Percentiles rank a stretch among this genome's conserved stretches.
Evolutionary conservation across 805 yeast species (phyloP).

Genomic region (Pichia nanzhaoensis): DNA sequence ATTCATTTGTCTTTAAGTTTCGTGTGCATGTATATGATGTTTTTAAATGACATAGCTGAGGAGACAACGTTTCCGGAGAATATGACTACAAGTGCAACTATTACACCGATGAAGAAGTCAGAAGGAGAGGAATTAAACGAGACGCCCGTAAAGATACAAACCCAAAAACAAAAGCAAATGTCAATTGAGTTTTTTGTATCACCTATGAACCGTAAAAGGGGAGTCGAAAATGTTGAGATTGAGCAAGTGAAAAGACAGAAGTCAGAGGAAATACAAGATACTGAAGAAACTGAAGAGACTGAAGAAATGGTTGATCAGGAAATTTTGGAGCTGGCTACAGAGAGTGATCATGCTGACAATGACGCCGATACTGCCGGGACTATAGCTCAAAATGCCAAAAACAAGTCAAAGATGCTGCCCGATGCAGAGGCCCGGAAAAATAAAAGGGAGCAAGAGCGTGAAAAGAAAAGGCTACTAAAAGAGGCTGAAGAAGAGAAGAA

Average conservation of each 20-base stretch:
- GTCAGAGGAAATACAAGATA: neutral
- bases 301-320: constrained; percentile 4
- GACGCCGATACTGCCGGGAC: neutral
- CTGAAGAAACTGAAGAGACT: neutral
- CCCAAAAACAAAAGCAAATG: neutral
- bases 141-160: neutral
- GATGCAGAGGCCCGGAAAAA: constrained; percentile 11
- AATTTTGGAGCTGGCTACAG: constrained; percentile 4
- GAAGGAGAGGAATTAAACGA: no score
- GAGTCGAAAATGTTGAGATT: neutral
- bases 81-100: no score
- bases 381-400: no score
- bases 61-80: no score
- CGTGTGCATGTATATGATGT: no score
- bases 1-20: no score
- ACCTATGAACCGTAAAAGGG: neutral
- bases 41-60: no score
- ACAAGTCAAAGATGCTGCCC: no score
- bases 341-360: neutral
- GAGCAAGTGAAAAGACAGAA: neutral
- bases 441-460: constrained; percentile 6
- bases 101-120: no score
- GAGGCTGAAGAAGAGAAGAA: constrained; percentile 11
- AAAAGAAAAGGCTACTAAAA: constrained; percentile 2
- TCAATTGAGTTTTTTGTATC: neutral